Evolutionary conservation across 208 protist genomes (phyloP).

Genomic region (Crithidia sp.): DNA sequence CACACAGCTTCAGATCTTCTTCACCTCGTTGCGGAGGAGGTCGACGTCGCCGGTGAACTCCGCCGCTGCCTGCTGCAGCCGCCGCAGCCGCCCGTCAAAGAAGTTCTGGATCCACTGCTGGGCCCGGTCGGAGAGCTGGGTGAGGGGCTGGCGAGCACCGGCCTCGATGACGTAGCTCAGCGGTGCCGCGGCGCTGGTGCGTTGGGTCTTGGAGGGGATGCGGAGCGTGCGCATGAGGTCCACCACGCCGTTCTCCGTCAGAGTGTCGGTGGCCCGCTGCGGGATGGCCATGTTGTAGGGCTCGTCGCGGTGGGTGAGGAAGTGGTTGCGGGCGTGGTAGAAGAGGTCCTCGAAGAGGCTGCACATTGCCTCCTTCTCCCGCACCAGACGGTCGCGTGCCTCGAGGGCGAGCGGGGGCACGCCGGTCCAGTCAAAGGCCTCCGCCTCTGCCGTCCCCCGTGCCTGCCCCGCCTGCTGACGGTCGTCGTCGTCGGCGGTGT

Average conservation of each 20-base stretch:
- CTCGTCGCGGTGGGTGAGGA: constrained; percentile 40
- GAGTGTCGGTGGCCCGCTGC: constrained; percentile 15
- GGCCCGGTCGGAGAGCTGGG: constrained; percentile 38
- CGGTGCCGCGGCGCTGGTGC: neutral
- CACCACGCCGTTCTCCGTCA: constrained; percentile 41
- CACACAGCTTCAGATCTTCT: constrained; percentile 4
- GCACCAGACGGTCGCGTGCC: constrained; percentile 44
- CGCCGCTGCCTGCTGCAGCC: constrained; percentile 25
- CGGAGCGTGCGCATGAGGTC: constrained; percentile 60
- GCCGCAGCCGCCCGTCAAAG: constrained; percentile 26
- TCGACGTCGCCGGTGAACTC: constrained; percentile 27
- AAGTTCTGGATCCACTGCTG: constrained; percentile 39
- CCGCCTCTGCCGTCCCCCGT: constrained; percentile 5
- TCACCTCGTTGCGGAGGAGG: constrained; percentile 17
- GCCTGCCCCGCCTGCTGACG: neutral
- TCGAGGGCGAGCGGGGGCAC: constrained; percentile 43
- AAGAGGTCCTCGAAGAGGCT: constrained; percentile 70
- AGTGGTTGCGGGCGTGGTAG: constrained; percentile 78
- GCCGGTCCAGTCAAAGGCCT: constrained; percentile 41
- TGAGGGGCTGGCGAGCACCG: constrained; percentile 32
- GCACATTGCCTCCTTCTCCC: constrained; percentile 51
- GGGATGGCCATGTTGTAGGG: constrained; percentile 44
- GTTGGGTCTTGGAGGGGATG: constrained; percentile 20
- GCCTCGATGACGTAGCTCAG: constrained; percentile 38
- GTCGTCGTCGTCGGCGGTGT: constrained; percentile 17